Conservation (phyloP, 2,329 filamentous ascomycete species). For the Coniochaeta sp. region DNA sequence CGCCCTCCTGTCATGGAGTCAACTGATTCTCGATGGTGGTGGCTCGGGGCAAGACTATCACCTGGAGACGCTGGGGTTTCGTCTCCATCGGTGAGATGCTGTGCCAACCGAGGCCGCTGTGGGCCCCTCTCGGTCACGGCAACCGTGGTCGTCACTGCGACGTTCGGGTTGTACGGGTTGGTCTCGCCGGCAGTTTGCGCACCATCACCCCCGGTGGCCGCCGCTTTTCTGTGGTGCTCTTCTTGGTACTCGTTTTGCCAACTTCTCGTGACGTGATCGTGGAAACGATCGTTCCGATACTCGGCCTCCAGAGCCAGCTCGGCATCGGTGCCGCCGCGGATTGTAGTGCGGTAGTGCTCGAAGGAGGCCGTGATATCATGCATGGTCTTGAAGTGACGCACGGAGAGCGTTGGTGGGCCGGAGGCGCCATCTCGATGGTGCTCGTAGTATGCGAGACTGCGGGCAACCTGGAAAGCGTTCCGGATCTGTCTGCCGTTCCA, state of each 20-base stretch:
- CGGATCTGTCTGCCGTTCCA: conserved; percentile 27
- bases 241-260: background rate
- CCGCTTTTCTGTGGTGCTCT: background rate
- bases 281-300: background rate
- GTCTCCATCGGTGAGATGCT: background rate
- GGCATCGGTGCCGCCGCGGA: conserved; percentile 1
- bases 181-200: background rate
- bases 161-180: background rate
- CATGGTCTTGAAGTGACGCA: conserved; percentile 7
- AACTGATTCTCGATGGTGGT: background rate
- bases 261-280: background rate
- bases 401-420: conserved; percentile 1
- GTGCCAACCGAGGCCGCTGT: background rate
- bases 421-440: background rate
- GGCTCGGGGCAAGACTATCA: background rate
- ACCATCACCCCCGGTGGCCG: background rate
- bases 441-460: conserved; percentile 10
- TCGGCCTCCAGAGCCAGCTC: conserved; percentile 4
- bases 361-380: conserved; percentile 5
- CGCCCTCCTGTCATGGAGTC: background rate
- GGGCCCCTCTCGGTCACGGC: background rate
- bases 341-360: conserved; percentile 1
- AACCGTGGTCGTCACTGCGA: background rate
- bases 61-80: background rate
- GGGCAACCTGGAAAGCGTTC: conserved; percentile 23